A percentile compares a stretch with the other conserved stretches of the same genome.
These are phyloP conservation scores for Trichoderma sp. DNA, from an alignment of 2,329 filamentous ascomycete genomes.

Conservation along the genomic window DNA sequence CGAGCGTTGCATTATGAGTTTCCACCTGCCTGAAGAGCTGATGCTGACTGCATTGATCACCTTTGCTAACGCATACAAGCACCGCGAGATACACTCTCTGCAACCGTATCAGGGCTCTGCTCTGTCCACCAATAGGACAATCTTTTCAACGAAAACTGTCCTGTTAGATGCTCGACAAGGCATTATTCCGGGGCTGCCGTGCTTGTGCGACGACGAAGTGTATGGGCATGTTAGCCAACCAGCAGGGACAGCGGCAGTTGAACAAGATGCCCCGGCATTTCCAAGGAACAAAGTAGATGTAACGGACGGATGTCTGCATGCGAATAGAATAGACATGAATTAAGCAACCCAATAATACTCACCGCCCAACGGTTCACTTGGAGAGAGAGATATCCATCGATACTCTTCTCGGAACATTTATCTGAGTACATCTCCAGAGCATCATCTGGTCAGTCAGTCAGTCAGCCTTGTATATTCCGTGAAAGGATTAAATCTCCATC, in stretches of 20 bases:
- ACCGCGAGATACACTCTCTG: background rate
- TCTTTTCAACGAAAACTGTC: background rate
- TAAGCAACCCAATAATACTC: background rate
- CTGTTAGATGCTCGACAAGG: background rate
- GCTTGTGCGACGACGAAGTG: background rate
- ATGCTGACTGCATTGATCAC: constrained; percentile 10
- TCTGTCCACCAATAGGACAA: background rate
- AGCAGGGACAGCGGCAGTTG: constrained; percentile 11
- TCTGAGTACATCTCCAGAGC: background rate
- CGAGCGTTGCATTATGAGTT: background rate
- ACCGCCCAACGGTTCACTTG: background rate
- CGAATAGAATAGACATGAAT: background rate
- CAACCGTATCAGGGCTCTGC: background rate
- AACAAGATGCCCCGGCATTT: background rate
- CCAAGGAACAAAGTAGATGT: background rate
- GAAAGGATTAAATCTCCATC: background rate
- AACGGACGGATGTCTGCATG: background rate
- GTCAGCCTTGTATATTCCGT: background rate
- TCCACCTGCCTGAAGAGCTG: constrained; percentile 6
- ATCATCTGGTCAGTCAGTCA: background rate
- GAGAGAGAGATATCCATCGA: background rate
- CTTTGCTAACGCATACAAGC: background rate
- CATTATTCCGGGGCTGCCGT: background rate
- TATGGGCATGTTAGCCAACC: background rate
- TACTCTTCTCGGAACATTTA: background rate